phyloP scores from a whole-genome alignment of 306 rosid species.

The Crotalaria pallida region DNA sequence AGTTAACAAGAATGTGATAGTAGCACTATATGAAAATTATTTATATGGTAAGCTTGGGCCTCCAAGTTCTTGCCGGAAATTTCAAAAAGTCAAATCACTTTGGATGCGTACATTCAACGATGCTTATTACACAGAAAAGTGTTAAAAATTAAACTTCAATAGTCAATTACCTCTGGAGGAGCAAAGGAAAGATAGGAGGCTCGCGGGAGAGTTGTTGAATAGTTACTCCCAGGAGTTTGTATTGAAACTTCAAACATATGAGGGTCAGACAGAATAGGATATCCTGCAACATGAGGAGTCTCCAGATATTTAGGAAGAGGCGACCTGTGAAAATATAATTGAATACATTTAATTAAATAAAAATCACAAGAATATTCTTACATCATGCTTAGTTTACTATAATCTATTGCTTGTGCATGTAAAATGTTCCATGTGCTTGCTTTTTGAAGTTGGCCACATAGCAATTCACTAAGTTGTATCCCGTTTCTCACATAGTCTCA shows the following conservation, averaged over 20 bases:
- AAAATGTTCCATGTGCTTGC: not conserved
- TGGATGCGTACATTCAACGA: conserved; percentile 14
- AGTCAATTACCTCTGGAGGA: conserved; percentile 97
- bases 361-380: not conserved
- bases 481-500: not conserved
- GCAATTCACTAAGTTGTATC: not conserved
- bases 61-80: not conserved
- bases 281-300: conserved; percentile 62
- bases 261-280: conserved; percentile 68
- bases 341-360: conserved; percentile 2
- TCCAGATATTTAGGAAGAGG: conserved; percentile 59
- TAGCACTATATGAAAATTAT: not conserved
- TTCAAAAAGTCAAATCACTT: not conserved
- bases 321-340: conserved; percentile 42
- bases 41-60: not conserved
- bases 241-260: conserved; percentile 37
- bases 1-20: not conserved
- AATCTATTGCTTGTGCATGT: not conserved
- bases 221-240: conserved; percentile 57
- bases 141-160: not conserved
- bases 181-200: conserved; percentile 77
- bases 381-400: conserved; percentile 2
- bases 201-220: conserved; percentile 47
- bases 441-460: not conserved
- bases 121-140: conserved; percentile 9